Evolutionary conservation across 441 rosid genomes (phyloP).

Genomic region (Hypseocharis bilobata): DNA sequence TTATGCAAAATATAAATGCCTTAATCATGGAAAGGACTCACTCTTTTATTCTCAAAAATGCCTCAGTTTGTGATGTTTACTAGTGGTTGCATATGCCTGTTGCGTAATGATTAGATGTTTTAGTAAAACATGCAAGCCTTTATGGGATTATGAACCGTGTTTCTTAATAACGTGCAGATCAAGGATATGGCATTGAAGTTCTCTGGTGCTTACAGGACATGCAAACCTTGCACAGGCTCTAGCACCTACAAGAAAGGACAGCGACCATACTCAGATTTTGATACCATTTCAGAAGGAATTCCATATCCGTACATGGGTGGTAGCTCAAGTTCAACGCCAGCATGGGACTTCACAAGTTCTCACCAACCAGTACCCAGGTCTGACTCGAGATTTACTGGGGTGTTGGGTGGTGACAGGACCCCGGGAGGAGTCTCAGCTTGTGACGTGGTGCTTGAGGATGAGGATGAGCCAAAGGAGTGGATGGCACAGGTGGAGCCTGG

Average conservation of each 20-base stretch:
- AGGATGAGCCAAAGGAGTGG: constrained; percentile 85
- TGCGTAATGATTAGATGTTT: too few relatives aligned
- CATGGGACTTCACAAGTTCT: constrained; percentile 77
- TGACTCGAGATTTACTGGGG: not conserved
- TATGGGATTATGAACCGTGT: not conserved
- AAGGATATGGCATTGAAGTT: constrained; percentile 88
- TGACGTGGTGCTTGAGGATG: constrained; percentile 72
- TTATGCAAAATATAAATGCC: too few relatives aligned
- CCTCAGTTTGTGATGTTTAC: too few relatives aligned
- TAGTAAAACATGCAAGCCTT: too few relatives aligned
- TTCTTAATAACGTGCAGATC: constrained; percentile 40
- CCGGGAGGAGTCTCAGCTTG: constrained; percentile 36
- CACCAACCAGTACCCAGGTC: constrained; percentile 26
- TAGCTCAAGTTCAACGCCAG: constrained; percentile 86
- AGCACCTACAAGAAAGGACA: constrained; percentile 23
- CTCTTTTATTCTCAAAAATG: too few relatives aligned
- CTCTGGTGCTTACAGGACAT: constrained; percentile 66
- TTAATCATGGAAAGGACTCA: too few relatives aligned
- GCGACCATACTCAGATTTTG: not conserved
- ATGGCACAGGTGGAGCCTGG: constrained; percentile 99
- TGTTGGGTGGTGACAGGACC: constrained; percentile 37
- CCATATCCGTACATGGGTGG: constrained; percentile 39
- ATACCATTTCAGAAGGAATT: not conserved
- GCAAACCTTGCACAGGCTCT: constrained; percentile 75
- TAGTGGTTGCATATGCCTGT: too few relatives aligned